Base-by-base conservation (phyloP, 2,329 filamentous ascomycete genomes). In the Ophiocordyceps sinensis region DNA sequence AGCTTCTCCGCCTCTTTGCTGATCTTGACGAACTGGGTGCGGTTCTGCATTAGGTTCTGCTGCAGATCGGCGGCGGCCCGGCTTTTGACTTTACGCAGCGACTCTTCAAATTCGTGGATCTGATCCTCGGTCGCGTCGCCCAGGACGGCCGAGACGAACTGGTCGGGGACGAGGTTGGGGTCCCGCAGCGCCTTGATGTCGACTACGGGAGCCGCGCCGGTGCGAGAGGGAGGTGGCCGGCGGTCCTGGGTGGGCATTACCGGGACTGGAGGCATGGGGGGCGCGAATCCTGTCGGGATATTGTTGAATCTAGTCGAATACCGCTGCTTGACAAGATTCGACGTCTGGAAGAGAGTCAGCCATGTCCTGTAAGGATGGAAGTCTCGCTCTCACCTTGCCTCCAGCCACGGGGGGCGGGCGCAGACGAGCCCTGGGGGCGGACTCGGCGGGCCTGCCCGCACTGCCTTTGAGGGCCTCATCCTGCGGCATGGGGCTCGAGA, bases 1-100 rank as follows among this genome's bases (percentile, higher is more conserved):
- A 98, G 76, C 65, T 94, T 95, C 63, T 98, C 91, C 2, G 93
- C 91, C 65, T 98, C 91, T 63, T 96, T 95, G 58, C 88, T 95
- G 61, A 98, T 96, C 62, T 94, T 94, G 69, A 98, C 96, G 57
- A 98, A 98, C 55, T 96, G 91, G 0, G 86, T 94, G 38, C 91
- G 79, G 61, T 98, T 98, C 60, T 95, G 88, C 62, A 94, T 89
- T 39, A 98, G 83, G 62, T 88, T 96, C 56, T 93, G 85, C 61
- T 96, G 89, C 19, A 98, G 70, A 51, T 96, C 88, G 38, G 78
- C 73, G 5, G 82, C 81, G 9, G 86, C 87, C 42, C 84, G 77
- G 49, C 74, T 73, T 61, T 89, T 89, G 43, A 91, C 70, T 51
- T 81, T 82, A 48, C 79, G 78, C 36, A 95, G 67, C 19, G 79